Conservation (phyloP, 805 yeast species). For the Komagataella pseudopastoris region DNA sequence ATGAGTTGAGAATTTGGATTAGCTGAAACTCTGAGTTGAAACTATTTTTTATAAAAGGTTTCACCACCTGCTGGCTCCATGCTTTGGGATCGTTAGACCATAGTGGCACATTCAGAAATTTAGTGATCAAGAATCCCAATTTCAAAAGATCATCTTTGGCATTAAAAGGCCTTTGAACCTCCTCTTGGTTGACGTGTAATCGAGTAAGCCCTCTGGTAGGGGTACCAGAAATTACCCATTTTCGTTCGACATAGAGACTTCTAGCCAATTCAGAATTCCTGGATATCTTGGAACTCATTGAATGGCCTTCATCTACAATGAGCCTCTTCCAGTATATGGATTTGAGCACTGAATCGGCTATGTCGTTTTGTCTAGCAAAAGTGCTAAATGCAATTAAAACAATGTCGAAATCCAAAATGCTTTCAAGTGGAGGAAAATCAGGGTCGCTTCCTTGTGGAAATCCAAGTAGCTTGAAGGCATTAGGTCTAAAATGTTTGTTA, state of each 20-base stretch:
- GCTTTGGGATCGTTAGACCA: constrained; percentile 31
- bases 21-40: constrained; percentile 29
- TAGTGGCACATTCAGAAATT: constrained; percentile 46
- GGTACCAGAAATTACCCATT: constrained; percentile 69
- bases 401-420: constrained; percentile 33
- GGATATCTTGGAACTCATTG: constrained; percentile 39
- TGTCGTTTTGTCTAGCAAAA: constrained; percentile 26
- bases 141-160: constrained; percentile 38
- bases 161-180: constrained; percentile 33
- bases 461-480: constrained; percentile 21
- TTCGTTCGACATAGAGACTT: constrained; percentile 38
- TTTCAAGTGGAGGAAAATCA: constrained; percentile 17
- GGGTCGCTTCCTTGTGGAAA: constrained; percentile 8
- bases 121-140: constrained; percentile 36
- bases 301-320: constrained; percentile 68
- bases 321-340: constrained; percentile 51
- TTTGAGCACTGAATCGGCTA: constrained; percentile 21
- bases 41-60: constrained; percentile 28
- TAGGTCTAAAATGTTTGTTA: constrained; percentile 33
- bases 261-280: constrained; percentile 35
- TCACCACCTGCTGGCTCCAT: constrained; percentile 33
- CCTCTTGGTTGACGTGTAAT: constrained; percentile 28
- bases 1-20: constrained; percentile 24
- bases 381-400: constrained; percentile 34
- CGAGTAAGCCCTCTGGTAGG: constrained; percentile 61